Percentiles rank a stretch among this genome's conserved stretches.
Conservation (phyloP, 2,329 filamentous ascomycete species). For the Lasiodiplodia sp. region DNA sequence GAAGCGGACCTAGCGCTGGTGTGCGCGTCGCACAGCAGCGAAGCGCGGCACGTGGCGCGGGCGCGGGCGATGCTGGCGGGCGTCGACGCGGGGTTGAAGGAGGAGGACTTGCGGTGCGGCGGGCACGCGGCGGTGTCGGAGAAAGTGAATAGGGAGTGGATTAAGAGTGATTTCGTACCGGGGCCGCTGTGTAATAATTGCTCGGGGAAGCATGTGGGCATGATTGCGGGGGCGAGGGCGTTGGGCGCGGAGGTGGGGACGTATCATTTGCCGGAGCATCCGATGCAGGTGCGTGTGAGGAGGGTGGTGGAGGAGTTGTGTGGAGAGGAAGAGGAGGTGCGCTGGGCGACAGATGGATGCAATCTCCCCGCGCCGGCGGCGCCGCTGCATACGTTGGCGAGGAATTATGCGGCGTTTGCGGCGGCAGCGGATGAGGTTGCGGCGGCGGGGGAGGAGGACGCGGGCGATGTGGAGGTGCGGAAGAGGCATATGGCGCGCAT, state of each 20-base stretch:
- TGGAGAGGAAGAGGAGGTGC: slow-evolving; percentile 32
- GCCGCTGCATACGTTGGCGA: slow-evolving; percentile 47
- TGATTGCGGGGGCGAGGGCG: slow-evolving; percentile 53
- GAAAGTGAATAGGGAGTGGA: slow-evolving; percentile 50
- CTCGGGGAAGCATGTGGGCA: slow-evolving; percentile 59
- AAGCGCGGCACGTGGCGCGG: slow-evolving; percentile 51
- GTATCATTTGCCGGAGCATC: slow-evolving; percentile 43
- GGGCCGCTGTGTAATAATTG: slow-evolving; percentile 55
- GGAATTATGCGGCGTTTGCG: slow-evolving; percentile 50
- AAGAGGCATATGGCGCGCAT: slow-evolving; percentile 43
- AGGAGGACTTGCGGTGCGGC: slow-evolving; percentile 53
- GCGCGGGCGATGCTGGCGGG: slow-evolving; percentile 50
- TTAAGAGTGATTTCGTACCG: slow-evolving; percentile 48
- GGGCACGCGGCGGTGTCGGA: slow-evolving; percentile 44
- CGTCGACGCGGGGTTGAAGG: slow-evolving; percentile 36
- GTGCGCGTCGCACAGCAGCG: slow-evolving; percentile 58
- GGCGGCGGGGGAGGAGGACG: not conserved
- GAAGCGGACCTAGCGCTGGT: slow-evolving; percentile 55
- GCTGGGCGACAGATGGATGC: slow-evolving; percentile 58
- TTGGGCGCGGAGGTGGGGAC: slow-evolving; percentile 40
- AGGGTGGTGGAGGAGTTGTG: slow-evolving; percentile 39
- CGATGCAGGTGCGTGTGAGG: slow-evolving; percentile 48
- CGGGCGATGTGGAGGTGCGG: slow-evolving; percentile 12
- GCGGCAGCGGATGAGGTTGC: slow-evolving; percentile 38
- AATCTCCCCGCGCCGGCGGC: slow-evolving; percentile 57